A percentile compares a stretch with the other conserved stretches of the same genome.
These are phyloP conservation scores for Parastagonospora nodorum DNA, from an alignment of 2,329 filamentous ascomycete species.

Conservation along the genomic window DNA sequence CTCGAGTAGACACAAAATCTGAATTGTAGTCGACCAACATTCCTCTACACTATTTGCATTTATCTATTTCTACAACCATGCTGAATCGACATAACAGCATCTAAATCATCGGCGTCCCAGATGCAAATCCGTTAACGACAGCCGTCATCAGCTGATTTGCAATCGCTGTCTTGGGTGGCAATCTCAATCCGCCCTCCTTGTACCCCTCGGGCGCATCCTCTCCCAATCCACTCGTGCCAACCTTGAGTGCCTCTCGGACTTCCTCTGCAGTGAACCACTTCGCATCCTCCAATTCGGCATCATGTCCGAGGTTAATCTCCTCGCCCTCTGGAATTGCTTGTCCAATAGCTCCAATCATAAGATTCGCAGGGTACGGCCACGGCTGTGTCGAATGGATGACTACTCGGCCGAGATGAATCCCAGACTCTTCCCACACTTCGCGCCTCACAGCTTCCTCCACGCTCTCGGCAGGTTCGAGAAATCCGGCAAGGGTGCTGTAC, in stretches of 20 bases:
- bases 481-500: constrained; percentile 79
- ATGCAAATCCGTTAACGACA: constrained; percentile 75
- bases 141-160: constrained; percentile 85
- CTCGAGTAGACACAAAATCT: constrained; percentile 62
- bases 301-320: constrained; percentile 79
- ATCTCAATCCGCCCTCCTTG: constrained; percentile 74
- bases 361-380: constrained; percentile 60
- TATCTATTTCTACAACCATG: background rate
- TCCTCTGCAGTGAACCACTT: constrained; percentile 87
- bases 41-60: background rate
- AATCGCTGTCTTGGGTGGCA: constrained; percentile 89
- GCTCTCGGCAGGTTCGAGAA: constrained; percentile 57
- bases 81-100: background rate
- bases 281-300: constrained; percentile 88
- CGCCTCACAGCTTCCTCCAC: constrained; percentile 58
- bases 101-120: constrained; percentile 53
- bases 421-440: constrained; percentile 58
- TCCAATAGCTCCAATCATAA: constrained; percentile 72
- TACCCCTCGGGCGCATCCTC: constrained; percentile 69
- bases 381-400: constrained; percentile 59
- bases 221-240: constrained; percentile 70
- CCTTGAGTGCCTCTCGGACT: constrained; percentile 72
- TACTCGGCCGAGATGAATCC: constrained; percentile 54
- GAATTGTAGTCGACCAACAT: constrained; percentile 1
- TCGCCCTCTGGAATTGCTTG: constrained; percentile 84